Evolutionary conservation across 768 basidiomycete species (phyloP), one percentile per base, ranked within the genome.

Genomic region (Kondoa subrosea): DNA sequence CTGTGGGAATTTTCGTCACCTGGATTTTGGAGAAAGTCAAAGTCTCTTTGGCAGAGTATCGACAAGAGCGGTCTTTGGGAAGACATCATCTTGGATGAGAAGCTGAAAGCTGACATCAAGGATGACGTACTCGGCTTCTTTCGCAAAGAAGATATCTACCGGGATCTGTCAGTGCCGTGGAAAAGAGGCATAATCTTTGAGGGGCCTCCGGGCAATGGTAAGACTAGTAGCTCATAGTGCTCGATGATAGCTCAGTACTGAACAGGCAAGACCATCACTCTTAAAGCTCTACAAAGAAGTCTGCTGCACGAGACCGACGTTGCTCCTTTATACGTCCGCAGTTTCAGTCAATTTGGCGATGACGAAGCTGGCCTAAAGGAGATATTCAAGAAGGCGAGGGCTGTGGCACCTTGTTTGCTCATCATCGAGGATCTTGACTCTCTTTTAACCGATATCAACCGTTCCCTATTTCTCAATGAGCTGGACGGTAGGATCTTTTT

Each of bases 381-480:
- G 26, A 82, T 88, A 4, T 91, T 91, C 73, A 69, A 77, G 64
- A 85, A 87, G 73, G 87, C 89, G n/a, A 82, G 89, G 34, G 81
- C 68, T 30, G 73, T 75, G 56, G 74, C 76, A 12, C 77, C 77
- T 17, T 77, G 77, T 66, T 57, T 84, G 64, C 75, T 85, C 17
- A 77, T 84, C 61, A 72, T 84, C n/a, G 84, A 85, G 71, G 84
- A 85, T 71, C 77, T 91, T 4, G 89, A 91, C 72, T 86, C 85
- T 71, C 80, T 89, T 40, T 87, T 91, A 78, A 87, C 83, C 69
- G 83, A 88, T 72, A 63, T 74, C 4, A 90, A 89, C 73, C 83
- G 88, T 32, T 87, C 87, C 1, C 90, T 88, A 80, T 91, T 91
- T 83, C 80, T 91, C 61, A 91, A 91, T 74, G 85, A 90, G 74